Evolutionary conservation across 139 green algal species (phyloP), one percentile per base, ranked within the genome.

Genomic region (Medakamo hakoo): DNA sequence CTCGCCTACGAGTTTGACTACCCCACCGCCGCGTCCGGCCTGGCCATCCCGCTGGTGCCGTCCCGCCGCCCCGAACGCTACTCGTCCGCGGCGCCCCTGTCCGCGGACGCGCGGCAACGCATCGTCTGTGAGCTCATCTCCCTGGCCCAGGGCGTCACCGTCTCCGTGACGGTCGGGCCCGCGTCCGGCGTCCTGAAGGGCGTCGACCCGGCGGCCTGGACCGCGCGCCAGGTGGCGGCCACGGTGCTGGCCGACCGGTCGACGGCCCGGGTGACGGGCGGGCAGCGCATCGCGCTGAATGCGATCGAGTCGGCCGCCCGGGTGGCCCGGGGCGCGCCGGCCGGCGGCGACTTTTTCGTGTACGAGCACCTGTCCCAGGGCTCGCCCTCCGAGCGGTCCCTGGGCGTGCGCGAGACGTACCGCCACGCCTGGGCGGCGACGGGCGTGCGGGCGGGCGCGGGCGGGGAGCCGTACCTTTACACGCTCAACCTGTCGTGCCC

Each of bases 281-380:
- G 87, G 1, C 85, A 95, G 73, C 78, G 83, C 16, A 72, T 89
- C 23, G 75, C 78, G 5, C 78, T 95, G 14, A 83, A 82, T 28
- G 75, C 76, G 22, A 76, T 95, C 24, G 81, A 92, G 75, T 68
- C 68, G 57, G 68, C 68, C 5, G 64, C 75, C 4, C n/a, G n/a
- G n/a, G 29, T 25, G 3, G 75, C 81, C 62, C 56, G 71, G 24
- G 72, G 76, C 2, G 55, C 56, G 1, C 76, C 80, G 59, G 64
- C 74, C 5, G 80, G 81, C 0, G 30, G 59, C 30, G 62, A 49
- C 3, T 92, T 87, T 79, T 90, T 63, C 24, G 70, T 87, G 55
- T 95, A 89, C 62, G 87, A 95, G 72, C 84, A 91, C 71, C 62
- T 86, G 2, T 79, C 80, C 9, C 76, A 86, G 77, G 86, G 86